Evolutionary conservation across 352 stramenopile species (phyloP).

Genomic region (Phytophthora pseudosyringae): DNA sequence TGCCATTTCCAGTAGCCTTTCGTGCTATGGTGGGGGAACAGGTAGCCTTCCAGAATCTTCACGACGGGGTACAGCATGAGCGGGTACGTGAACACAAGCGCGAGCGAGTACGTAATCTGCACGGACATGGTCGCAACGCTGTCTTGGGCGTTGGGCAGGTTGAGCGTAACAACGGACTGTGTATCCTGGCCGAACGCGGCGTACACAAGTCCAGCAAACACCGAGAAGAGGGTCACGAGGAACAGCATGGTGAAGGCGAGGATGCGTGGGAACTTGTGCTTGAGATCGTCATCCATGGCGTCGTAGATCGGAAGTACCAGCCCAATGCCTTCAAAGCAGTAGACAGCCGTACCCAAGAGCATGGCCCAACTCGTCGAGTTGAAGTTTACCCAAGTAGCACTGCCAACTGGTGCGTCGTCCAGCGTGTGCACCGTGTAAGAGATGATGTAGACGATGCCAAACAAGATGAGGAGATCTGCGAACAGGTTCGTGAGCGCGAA

Average conservation of each 20-base stretch:
- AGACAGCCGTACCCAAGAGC: constrained; percentile 69
- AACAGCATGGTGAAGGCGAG: constrained; percentile 56
- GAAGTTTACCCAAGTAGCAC: constrained; percentile 65
- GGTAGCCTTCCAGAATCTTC: constrained; percentile 73
- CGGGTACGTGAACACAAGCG: constrained; percentile 74
- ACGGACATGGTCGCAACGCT: constrained; percentile 68
- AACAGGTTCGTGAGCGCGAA: constrained; percentile 76
- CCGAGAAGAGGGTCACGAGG: constrained; percentile 58
- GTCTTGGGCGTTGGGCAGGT: constrained; percentile 56
- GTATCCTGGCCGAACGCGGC: constrained; percentile 58
- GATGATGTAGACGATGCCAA: constrained; percentile 66
- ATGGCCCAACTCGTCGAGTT: constrained; percentile 69
- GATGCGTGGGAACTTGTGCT: constrained; percentile 70
- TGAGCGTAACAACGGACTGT: constrained; percentile 67
- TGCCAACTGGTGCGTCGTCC: constrained; percentile 32
- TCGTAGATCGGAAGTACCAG: constrained; percentile 77
- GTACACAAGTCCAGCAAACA: constrained; percentile 65
- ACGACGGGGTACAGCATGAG: constrained; percentile 78
- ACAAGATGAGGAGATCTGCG: constrained; percentile 65
- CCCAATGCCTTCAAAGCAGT: constrained; percentile 78
- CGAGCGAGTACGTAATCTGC: constrained; percentile 69
- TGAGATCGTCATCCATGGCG: constrained; percentile 55
- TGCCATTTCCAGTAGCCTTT: constrained; percentile 75
- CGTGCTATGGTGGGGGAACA: constrained; percentile 47
- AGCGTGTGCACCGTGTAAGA: constrained; percentile 57